Conservation (phyloP, 208 protist species). For the Crithidia acanthocephali region DNA sequence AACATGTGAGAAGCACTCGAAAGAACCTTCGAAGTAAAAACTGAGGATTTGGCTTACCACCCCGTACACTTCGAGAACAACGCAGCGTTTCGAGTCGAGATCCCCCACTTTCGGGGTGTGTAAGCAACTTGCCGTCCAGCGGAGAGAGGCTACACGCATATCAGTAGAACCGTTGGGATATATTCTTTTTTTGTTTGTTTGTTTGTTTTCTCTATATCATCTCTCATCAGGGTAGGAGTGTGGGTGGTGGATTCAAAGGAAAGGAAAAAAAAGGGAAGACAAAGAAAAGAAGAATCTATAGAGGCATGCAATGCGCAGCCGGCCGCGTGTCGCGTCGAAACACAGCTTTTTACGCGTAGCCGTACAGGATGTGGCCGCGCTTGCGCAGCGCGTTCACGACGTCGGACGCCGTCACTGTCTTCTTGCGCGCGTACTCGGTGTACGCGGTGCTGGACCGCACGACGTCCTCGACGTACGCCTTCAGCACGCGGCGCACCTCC, state of each 20-base stretch:
- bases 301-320: not conserved
- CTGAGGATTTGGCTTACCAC: too few relatives aligned
- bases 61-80: too few relatives aligned
- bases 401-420: conserved; percentile 85
- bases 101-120: too few relatives aligned
- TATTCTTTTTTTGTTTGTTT: too few relatives aligned
- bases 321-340: too few relatives aligned
- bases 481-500: conserved; percentile 80
- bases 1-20: too few relatives aligned
- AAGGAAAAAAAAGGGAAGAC: conserved; percentile 1
- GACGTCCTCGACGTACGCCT: conserved; percentile 83
- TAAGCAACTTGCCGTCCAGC: too few relatives aligned
- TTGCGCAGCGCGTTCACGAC: conserved; percentile 91
- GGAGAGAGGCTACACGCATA: too few relatives aligned
- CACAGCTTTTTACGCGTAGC: conserved; percentile 57
- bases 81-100: too few relatives aligned
- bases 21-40: too few relatives aligned
- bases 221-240: conserved; percentile 10
- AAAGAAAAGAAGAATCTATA: conserved; percentile 17
- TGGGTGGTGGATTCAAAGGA: conserved; percentile 10
- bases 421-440: conserved; percentile 82
- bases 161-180: too few relatives aligned
- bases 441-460: conserved; percentile 84
- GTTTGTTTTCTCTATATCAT: conserved; percentile 1
- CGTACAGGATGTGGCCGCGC: conserved; percentile 88